Evolutionary conservation across 306 rosid species (phyloP), one percentile per base, ranked within the genome.

Genomic region (Corylus heterophylla): DNA sequence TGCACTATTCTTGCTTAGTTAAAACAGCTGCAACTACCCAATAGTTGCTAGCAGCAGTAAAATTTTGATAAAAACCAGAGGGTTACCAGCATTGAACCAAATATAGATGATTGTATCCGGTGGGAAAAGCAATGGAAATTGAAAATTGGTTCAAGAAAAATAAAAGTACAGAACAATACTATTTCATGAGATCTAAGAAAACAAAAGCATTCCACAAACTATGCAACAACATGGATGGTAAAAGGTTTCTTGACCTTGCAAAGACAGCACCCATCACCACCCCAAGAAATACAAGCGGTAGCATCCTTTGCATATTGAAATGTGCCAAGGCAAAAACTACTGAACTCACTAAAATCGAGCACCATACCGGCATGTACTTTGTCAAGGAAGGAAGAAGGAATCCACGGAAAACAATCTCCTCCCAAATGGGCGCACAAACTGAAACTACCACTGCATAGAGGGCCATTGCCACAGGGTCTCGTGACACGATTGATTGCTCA

Each of bases 161-260:
- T 4, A 0, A n/a, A 39, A 39, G 51, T 18, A 67, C 14, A 67
- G 27, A 37, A 10, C 7, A 17, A 37, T 52, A 59, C 77, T 66
- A 88, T 71, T 88, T 86, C 89, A 88, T 88, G 76, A 88, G 89
- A 76, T 88, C 89, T 52, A 88, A 83, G 86, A 88, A 88, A 48
- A 88, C 88, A 86, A 88, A 88, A 79, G 88, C 89, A 88, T 88
- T 88, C 92, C 92, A 88, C 85, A 88, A 77, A 79, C 92, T 88
- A 82, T 88, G 92, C 76, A 88, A 88, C 85, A 86, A 54, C 88
- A 88, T 86, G 31, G 92, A 82, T 59, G 92, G 88, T 62, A 88
- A 79, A 59, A 88, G 88, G 85, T 88, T 88, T 76, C 86, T 86
- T 50, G 92, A 83, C 25, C 92, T 68, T 77, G 78, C 88, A 82